These are phyloP conservation scores for Afroboletus lepidellus DNA, from an alignment of 1,284 basidiomycete genomes.

Conservation along the genomic window DNA sequence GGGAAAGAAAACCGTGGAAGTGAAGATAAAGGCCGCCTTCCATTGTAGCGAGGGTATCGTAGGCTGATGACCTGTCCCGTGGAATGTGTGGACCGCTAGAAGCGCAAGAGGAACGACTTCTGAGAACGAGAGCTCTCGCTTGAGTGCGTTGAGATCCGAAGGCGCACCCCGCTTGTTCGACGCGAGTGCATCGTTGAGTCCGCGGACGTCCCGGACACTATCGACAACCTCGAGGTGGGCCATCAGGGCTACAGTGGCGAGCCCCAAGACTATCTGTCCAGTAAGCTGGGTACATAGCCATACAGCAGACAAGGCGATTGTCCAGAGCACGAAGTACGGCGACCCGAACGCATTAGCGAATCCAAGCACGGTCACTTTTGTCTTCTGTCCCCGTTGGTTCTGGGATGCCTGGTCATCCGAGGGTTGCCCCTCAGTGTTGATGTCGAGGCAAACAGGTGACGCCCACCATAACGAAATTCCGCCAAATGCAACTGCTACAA, in stretches of 20 bases:
- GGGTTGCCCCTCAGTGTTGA: conserved; percentile 36
- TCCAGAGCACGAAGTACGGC: conserved; percentile 81
- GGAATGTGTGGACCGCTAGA: conserved; percentile 77
- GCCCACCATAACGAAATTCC: conserved; percentile 68
- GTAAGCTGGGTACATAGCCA: conserved; percentile 71
- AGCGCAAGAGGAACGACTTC: conserved; percentile 75
- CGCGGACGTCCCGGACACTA: conserved; percentile 69
- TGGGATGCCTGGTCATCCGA: conserved; percentile 11
- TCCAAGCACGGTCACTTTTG: conserved; percentile 72
- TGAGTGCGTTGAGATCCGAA: conserved; percentile 16
- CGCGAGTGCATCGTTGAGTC: conserved; percentile 51
- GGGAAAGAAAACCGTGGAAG: conserved; percentile 67
- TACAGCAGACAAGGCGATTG: conserved; percentile 60
- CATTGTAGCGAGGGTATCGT: conserved; percentile 91
- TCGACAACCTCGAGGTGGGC: conserved; percentile 78
- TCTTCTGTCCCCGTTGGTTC: conserved; percentile 22
- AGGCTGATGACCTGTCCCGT: conserved; percentile 90
- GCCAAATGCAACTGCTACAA: conserved; percentile 51
- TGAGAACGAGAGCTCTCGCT: conserved; percentile 43
- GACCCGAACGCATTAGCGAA: conserved; percentile 91
- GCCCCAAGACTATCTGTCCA: conserved; percentile 75
- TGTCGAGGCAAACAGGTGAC: conserved; percentile 70
- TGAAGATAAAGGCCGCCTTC: conserved; percentile 88
- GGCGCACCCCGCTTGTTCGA: conserved; percentile 43
- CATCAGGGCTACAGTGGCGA: conserved; percentile 64